Conservation (phyloP, 2,329 filamentous ascomycete species). For the Phyllosticta citriasiana region DNA sequence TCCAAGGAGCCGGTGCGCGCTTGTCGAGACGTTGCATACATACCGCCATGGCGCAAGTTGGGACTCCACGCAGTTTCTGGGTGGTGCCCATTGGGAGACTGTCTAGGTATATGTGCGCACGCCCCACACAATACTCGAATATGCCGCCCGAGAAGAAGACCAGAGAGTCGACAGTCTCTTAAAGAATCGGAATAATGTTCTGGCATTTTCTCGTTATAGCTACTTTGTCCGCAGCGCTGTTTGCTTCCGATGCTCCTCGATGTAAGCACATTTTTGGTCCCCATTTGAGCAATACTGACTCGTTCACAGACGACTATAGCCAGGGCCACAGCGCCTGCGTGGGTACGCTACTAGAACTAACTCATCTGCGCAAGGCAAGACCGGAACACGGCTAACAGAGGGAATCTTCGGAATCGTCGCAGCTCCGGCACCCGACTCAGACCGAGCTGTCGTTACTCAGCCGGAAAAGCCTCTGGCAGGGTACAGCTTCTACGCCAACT, state of each 20-base stretch:
- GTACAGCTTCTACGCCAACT: slow-evolving; percentile 41
- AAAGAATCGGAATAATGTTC: not conserved
- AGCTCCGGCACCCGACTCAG: not conserved
- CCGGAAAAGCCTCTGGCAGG: slow-evolving; percentile 39
- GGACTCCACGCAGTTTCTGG: not conserved
- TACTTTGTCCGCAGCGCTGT: not conserved
- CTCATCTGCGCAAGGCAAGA: not conserved
- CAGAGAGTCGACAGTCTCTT: not conserved
- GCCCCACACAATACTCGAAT: not conserved
- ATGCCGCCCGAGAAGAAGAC: not conserved
- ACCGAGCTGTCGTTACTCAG: not conserved
- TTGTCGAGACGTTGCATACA: not conserved
- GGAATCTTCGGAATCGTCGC: not conserved
- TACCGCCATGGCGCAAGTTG: not conserved
- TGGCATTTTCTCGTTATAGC: not conserved
- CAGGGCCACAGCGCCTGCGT: not conserved
- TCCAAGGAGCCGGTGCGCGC: not conserved
- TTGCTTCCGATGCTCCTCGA: not conserved
- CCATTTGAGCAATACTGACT: not conserved
- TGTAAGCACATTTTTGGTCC: not conserved
- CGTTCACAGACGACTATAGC: not conserved
- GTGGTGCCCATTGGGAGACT: not conserved
- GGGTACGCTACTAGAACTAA: not conserved
- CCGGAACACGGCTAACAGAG: not conserved
- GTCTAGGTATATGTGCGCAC: not conserved